Evolutionary conservation across 352 stramenopile species (phyloP), one percentile per base, ranked within the genome.

Genomic region (Pythium monospermum): DNA sequence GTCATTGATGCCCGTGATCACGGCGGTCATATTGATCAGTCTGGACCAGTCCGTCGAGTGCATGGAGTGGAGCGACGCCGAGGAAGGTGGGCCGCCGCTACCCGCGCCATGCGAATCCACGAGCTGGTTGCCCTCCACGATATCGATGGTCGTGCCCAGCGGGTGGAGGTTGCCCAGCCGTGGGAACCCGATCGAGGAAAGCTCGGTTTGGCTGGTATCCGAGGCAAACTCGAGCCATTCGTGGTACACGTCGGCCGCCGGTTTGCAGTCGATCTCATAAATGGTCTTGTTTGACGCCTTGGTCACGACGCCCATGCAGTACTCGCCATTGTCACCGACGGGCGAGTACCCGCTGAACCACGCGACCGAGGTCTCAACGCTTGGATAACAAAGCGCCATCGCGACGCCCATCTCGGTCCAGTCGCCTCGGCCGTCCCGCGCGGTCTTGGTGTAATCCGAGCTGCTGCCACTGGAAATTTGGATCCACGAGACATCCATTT

Each of bases 311-410:
- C 83, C 83, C 79, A 90, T 90, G 64, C 83, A 94, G 43, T 87
- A 85, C 33, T 89, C 75, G 26, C 69, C 84, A 57, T 85, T 79
- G 18, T 77, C 62, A 8, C 76, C 75, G 3, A 91, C 74, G 4
- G 83, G 79, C n/a, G 70, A 86, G 51, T 94, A 92, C 23, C 83
- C 81, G 37, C 79, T 92, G 54, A 94, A 94, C 83, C 83, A 94
- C 47, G 77, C 84, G 40, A 92, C 78, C 32, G 87, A 85, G 23
- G 81, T 92, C 55, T 94, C 83, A 39, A 94, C 83, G 46, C 83
- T 94, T 0, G 83, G 83, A 18, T 83, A 92, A 49, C 81, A 92
- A 8, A 94, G 48, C 11, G 83, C 83, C 57, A 94, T 89, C 10
- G 83, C 79, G 12, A 91, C 67, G 4, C 83, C 83, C 64, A 86